These are phyloP conservation scores for Mallotus japonicus DNA, from an alignment of 441 rosid species.

Conservation along the genomic window DNA sequence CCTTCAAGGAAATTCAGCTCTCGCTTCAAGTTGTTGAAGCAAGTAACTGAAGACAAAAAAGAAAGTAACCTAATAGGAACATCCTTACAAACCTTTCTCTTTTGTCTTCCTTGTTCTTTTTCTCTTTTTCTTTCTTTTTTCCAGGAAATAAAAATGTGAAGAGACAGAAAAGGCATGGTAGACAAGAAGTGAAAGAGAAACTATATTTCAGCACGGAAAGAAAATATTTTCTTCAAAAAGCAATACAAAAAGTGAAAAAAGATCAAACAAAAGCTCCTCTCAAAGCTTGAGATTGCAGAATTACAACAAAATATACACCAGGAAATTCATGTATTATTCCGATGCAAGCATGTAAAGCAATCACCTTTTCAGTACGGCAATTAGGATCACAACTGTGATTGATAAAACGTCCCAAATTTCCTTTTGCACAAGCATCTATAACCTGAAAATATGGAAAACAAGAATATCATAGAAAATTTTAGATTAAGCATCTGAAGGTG, in stretches of 20 bases:
- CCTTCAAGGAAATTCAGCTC: neutral
- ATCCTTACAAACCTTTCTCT: neutral
- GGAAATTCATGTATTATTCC: neutral
- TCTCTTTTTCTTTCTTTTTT: neutral
- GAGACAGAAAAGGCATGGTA: neutral
- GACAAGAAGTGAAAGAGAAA: neutral
- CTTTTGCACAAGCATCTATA: slow-evolving; percentile 93
- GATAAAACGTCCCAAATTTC: slow-evolving; percentile 96
- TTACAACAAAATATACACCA: neutral
- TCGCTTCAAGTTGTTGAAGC: neutral
- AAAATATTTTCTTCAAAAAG: neutral
- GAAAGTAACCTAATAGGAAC: neutral
- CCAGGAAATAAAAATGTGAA: neutral
- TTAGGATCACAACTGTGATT: slow-evolving; percentile 99
- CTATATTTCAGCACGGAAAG: neutral
- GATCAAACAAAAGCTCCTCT: neutral
- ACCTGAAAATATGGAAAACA: slow-evolving; percentile 58
- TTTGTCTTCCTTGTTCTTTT: neutral
- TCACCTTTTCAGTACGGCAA: slow-evolving; percentile 97
- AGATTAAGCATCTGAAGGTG: neutral
- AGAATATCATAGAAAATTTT: neutral
- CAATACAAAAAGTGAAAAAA: neutral
- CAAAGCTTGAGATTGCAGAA: slow-evolving; percentile 7
- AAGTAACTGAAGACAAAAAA: neutral
- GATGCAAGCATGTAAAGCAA: neutral